phyloP scores from a whole-genome alignment of 768 basidiomycete species.

The Kwoniella sp. region DNA sequence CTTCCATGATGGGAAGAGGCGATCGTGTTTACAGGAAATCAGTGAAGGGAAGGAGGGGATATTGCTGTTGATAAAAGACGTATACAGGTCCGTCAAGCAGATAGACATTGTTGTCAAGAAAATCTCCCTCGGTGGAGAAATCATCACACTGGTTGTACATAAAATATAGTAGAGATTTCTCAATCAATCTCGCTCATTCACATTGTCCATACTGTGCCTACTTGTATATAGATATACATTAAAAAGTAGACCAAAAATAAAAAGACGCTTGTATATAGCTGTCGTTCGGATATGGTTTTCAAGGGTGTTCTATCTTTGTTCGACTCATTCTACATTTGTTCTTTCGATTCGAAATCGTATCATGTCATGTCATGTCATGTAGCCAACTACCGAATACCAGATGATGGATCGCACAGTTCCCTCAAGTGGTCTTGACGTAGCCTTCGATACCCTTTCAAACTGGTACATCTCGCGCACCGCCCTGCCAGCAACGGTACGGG shows the following conservation, averaged over 20 bases:
- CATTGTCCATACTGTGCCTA: too few species aligned
- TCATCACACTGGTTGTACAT: neutral
- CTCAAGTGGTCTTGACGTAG: too few species aligned
- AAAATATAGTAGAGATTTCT: neutral
- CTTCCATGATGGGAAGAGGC: too few species aligned
- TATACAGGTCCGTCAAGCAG: neutral
- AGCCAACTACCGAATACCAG: too few species aligned
- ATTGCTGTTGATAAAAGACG: neutral
- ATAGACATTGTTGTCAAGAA: neutral
- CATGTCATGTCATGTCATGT: neutral
- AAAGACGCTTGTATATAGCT: slow-evolving; percentile 9
- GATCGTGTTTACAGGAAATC: too few species aligned
- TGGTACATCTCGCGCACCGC: too few species aligned
- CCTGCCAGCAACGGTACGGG: too few species aligned
- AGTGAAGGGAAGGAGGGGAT: neutral
- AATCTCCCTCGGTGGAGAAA: neutral
- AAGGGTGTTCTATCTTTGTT: too few species aligned
- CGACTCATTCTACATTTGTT: too few species aligned
- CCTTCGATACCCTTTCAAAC: too few species aligned
- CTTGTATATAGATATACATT: too few species aligned
- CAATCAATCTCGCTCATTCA: too few species aligned
- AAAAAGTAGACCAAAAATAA: neutral
- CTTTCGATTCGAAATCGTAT: neutral
- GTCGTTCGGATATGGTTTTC: neutral
- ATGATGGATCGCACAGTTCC: neutral